Percentiles rank a stretch among this genome's conserved stretches.
phyloP scores from a whole-genome alignment of 192 early-diverging fungal genomes.

The Coemansia furcata region DNA sequence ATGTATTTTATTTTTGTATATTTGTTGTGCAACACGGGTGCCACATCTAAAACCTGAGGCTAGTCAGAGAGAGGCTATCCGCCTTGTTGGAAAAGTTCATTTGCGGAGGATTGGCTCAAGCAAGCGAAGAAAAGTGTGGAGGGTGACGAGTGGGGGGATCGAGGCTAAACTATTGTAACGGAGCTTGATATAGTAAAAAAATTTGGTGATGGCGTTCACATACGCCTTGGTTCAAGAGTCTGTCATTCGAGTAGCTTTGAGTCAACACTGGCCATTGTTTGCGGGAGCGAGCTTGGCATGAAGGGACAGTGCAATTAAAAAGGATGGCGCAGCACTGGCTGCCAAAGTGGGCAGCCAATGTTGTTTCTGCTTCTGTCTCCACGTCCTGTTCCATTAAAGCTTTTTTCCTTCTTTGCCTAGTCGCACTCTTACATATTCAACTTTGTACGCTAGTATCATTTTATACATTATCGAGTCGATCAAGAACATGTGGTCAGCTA shows the following conservation, averaged over 20 bases:
- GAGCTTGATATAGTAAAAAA: background rate
- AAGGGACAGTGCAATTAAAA: slow-evolving; percentile 1
- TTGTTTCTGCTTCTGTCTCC: background rate
- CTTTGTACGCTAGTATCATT: background rate
- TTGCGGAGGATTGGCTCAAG: background rate
- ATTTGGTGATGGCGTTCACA: background rate
- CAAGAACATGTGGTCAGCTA: background rate
- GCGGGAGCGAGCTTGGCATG: background rate
- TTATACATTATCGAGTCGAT: slow-evolving; percentile 1
- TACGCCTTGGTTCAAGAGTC: background rate
- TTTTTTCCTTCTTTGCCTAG: background rate
- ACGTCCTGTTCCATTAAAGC: background rate
- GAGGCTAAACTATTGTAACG: background rate
- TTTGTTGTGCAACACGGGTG: background rate
- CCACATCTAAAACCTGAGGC: background rate
- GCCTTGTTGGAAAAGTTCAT: background rate
- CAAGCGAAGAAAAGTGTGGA: background rate
- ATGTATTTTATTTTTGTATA: background rate
- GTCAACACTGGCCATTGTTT: background rate
- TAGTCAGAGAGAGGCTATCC: background rate
- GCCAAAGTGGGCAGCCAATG: background rate
- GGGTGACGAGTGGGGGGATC: background rate
- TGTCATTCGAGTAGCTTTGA: background rate
- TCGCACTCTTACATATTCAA: background rate
- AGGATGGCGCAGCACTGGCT: background rate